A percentile compares a stretch with the other conserved stretches of the same genome.
phyloP scores from a whole-genome alignment of 1,284 basidiomycete species.

The Boletus mariae region DNA sequence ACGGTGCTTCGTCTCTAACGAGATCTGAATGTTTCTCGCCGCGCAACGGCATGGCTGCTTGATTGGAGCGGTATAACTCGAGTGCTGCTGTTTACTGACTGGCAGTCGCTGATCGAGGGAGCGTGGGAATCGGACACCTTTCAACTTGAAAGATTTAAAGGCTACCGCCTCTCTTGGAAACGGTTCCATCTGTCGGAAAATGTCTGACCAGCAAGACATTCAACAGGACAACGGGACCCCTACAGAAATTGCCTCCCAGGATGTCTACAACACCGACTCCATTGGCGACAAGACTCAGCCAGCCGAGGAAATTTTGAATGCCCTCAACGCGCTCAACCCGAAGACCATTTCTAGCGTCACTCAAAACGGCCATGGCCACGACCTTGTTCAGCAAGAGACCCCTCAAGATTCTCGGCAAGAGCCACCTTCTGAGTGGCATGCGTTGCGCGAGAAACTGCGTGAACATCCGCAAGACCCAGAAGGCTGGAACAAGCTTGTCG shows the following conservation, averaged over 20 bases:
- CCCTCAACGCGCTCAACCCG: constrained; percentile 37
- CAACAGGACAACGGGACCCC: constrained; percentile 26
- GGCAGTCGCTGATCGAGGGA: neutral
- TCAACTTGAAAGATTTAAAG: constrained; percentile 8
- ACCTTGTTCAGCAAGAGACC: constrained; percentile 21
- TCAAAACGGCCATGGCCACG: constrained; percentile 31
- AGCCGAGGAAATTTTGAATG: constrained; percentile 40
- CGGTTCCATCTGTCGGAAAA: constrained; percentile 30
- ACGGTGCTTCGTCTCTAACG: constrained; percentile 36
- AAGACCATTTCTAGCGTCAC: constrained; percentile 21
- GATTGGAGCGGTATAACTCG: neutral
- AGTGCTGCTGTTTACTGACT: too few species aligned
- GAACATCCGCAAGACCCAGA: constrained; percentile 56
- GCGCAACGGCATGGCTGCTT: constrained; percentile 36
- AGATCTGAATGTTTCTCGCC: constrained; percentile 36
- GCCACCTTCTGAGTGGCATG: constrained; percentile 47
- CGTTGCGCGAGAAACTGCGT: constrained; percentile 42
- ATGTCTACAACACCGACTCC: constrained; percentile 21
- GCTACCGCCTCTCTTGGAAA: constrained; percentile 16
- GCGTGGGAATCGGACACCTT: constrained; percentile 26
- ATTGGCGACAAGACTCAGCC: constrained; percentile 36
- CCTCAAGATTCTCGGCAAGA: constrained; percentile 27
- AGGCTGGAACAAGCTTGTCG: constrained; percentile 58
- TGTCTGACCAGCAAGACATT: constrained; percentile 37
- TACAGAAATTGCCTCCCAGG: constrained; percentile 27